phyloP scores from a whole-genome alignment of 352 stramenopile species.

The Phytophthora europaea region DNA sequence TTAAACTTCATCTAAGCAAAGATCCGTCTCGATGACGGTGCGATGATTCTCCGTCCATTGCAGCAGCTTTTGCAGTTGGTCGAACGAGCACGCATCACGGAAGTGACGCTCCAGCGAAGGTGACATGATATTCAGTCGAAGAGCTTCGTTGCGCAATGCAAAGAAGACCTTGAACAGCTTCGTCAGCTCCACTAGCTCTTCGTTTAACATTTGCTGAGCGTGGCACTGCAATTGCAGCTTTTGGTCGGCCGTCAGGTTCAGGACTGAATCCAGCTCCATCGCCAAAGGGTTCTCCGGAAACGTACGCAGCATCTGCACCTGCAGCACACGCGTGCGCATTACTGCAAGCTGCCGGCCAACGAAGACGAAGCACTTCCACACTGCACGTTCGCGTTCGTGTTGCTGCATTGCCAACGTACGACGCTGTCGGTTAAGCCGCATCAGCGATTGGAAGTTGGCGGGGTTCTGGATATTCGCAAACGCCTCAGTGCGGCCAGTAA shows the following conservation, averaged over 20 bases:
- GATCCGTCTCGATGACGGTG: slow-evolving; percentile 56
- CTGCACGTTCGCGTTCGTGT: slow-evolving; percentile 53
- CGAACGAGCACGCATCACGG: slow-evolving; percentile 69
- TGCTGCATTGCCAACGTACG: slow-evolving; percentile 61
- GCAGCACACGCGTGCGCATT: slow-evolving; percentile 67
- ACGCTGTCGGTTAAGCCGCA: slow-evolving; percentile 79
- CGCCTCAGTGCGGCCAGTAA: slow-evolving; percentile 69
- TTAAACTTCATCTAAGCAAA: slow-evolving; percentile 46
- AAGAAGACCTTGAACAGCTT: slow-evolving; percentile 89
- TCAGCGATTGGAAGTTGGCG: slow-evolving; percentile 71
- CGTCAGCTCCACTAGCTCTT: slow-evolving; percentile 69
- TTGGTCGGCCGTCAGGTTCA: slow-evolving; percentile 69
- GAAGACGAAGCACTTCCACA: slow-evolving; percentile 73
- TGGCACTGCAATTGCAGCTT: slow-evolving; percentile 73
- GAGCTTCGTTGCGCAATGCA: slow-evolving; percentile 71
- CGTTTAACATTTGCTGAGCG: slow-evolving; percentile 67
- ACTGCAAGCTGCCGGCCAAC: slow-evolving; percentile 63
- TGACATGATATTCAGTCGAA: slow-evolving; percentile 70
- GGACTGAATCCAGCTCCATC: slow-evolving; percentile 51
- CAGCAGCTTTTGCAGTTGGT: slow-evolving; percentile 78
- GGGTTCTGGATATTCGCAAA: slow-evolving; percentile 83
- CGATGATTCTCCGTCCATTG: slow-evolving; percentile 85
- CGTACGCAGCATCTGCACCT: slow-evolving; percentile 71
- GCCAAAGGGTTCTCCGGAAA: slow-evolving; percentile 51
- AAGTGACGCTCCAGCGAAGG: slow-evolving; percentile 80